phyloP scores from a whole-genome alignment of 371 early-diverging fungal species.

The Ecytonucleospora hepatopenaei region DNA sequence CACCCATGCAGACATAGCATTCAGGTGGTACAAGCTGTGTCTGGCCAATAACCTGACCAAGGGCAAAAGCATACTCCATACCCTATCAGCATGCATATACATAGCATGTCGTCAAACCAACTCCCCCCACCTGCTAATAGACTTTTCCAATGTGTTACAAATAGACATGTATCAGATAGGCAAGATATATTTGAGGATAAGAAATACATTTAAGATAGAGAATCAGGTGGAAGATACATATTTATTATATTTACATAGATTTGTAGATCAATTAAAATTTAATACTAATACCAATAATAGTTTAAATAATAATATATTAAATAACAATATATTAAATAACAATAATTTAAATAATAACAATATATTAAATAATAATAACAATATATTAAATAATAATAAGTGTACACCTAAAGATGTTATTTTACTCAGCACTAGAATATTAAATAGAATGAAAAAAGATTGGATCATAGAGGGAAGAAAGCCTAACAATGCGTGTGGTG shows the following conservation, averaged over 20 bases:
- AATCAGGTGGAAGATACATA: slow-evolving; percentile 62
- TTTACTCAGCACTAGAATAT: slow-evolving; percentile 69
- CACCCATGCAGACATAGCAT: slow-evolving; percentile 69
- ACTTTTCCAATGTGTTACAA: slow-evolving; percentile 77
- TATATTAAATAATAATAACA: no score
- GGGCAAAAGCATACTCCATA: slow-evolving; percentile 70
- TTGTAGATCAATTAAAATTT: slow-evolving; percentile 77
- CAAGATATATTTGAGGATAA: slow-evolving; percentile 71
- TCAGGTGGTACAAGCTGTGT: slow-evolving; percentile 79
- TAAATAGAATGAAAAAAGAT: slow-evolving; percentile 86
- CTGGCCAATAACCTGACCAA: slow-evolving; percentile 75
- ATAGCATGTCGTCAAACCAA: slow-evolving; percentile 78
- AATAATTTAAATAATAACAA: no score
- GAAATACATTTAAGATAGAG: slow-evolving; percentile 70
- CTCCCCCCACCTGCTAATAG: slow-evolving; percentile 82
- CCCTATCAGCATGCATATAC: slow-evolving; percentile 86
- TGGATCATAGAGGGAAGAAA: slow-evolving; percentile 89
- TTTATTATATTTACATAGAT: slow-evolving; percentile 80
- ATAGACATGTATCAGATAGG: slow-evolving; percentile 78
- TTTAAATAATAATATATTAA: no score
- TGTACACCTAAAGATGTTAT: slow-evolving; percentile 63
- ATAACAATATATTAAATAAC: no score
- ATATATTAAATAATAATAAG: no score
- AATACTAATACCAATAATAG: no score
- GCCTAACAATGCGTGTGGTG: slow-evolving; percentile 95